phyloP scores from a whole-genome alignment of 305 asterid species.

The Solanum hybrid region DNA sequence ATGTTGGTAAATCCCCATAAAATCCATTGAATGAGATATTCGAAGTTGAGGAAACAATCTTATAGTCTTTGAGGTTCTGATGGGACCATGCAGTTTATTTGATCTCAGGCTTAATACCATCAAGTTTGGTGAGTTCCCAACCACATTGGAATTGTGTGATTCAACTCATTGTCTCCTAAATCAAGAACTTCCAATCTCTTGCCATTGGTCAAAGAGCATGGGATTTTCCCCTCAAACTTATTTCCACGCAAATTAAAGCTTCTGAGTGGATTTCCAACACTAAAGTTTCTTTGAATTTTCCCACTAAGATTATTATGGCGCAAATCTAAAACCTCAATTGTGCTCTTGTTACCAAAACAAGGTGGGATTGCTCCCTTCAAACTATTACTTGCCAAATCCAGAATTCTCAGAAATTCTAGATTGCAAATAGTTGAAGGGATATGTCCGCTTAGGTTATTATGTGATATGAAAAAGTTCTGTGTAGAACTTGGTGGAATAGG shows the following conservation, averaged over 20 bases:
- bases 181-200: background rate
- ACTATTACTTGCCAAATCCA: background rate
- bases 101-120: constrained; percentile 15
- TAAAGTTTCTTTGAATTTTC: background rate
- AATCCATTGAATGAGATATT: constrained; percentile 4
- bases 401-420: background rate
- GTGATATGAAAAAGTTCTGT: background rate
- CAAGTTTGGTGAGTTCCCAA: constrained; percentile 10
- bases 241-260: background rate
- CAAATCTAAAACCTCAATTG: background rate
- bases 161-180: background rate
- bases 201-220: background rate
- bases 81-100: constrained; percentile 9
- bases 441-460: background rate
- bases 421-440: background rate
- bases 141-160: background rate
- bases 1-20: background rate
- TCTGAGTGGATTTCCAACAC: background rate
- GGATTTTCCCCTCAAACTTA: background rate
- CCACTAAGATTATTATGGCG: background rate
- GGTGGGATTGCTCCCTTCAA: background rate
- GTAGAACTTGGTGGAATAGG: background rate
- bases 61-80: background rate
- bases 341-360: background rate
- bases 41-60: background rate